Evolutionary conservation across 441 rosid genomes (phyloP).

Genomic region (Syzygium malaccense): DNA sequence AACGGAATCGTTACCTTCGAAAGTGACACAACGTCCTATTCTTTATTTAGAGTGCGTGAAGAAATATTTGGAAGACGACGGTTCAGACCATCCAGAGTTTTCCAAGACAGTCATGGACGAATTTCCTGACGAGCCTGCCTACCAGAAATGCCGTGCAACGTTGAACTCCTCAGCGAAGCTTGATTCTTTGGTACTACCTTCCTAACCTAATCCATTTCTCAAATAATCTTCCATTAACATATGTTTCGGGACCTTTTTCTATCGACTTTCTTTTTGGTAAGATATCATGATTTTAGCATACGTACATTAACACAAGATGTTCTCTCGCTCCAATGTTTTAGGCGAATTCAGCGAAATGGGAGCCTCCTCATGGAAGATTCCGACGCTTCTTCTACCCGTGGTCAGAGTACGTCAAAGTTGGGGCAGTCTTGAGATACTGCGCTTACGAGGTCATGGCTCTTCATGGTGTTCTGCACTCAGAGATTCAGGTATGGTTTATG

Average conservation of each 20-base stretch:
- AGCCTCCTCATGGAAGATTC: conserved; percentile 64
- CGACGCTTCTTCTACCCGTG: conserved; percentile 57
- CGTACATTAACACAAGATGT: not conserved
- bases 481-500: conserved; percentile 42
- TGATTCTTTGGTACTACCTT: conserved; percentile 39
- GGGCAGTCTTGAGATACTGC: conserved; percentile 46
- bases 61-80: conserved; percentile 52
- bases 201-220: not conserved
- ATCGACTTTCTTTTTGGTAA: not conserved
- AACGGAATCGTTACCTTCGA: not conserved
- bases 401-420: conserved; percentile 64
- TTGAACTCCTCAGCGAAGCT: conserved; percentile 49
- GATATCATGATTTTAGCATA: not conserved
- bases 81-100: conserved; percentile 41
- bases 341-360: conserved; percentile 64
- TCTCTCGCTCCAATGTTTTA: not conserved
- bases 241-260: not conserved
- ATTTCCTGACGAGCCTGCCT: conserved; percentile 61
- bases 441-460: conserved; percentile 71
- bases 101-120: conserved; percentile 50
- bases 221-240: not conserved
- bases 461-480: conserved; percentile 64
- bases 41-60: conserved; percentile 46
- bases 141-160: conserved; percentile 32
- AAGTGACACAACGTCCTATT: no score